Conservation (phyloP, 176 grass and related monocot genomes). For the Oryza meyeriana region DNA sequence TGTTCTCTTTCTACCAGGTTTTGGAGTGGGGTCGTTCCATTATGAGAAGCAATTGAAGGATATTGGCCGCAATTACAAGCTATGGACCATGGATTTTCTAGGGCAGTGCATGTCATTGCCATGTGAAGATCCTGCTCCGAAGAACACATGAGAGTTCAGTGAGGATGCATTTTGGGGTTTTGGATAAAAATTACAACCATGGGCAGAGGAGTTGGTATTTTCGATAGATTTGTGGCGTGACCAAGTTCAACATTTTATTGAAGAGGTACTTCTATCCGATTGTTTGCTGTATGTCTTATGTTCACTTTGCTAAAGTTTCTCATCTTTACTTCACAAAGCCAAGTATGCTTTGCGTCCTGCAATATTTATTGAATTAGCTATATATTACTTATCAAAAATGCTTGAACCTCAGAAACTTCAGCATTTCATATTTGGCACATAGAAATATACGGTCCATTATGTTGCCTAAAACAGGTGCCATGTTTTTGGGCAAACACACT, state of each 20-base stretch:
- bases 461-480: not conserved
- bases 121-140: slow-evolving; percentile 75
- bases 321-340: not conserved
- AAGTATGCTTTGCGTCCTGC: not conserved
- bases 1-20: slow-evolving; percentile 91
- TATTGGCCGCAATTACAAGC: slow-evolving; percentile 73
- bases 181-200: slow-evolving; percentile 80
- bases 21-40: slow-evolving; percentile 86
- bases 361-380: not conserved
- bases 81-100: slow-evolving; percentile 97
- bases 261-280: slow-evolving; percentile 60
- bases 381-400: not conserved
- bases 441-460: not conserved
- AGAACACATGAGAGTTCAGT: not conserved
- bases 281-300: not conserved
- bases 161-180: slow-evolving; percentile 63
- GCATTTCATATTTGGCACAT: not conserved
- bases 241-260: slow-evolving; percentile 86
- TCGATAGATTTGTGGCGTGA: slow-evolving; percentile 82
- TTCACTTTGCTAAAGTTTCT: not conserved
- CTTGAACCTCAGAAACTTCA: not conserved
- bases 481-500: not conserved
- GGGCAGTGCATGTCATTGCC: slow-evolving; percentile 92
- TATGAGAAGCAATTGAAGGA: slow-evolving; percentile 92
- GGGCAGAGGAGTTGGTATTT: slow-evolving; percentile 78